Base-by-base conservation (phyloP, 2,329 filamentous ascomycete genomes). In the Colletotrichum musae region DNA sequence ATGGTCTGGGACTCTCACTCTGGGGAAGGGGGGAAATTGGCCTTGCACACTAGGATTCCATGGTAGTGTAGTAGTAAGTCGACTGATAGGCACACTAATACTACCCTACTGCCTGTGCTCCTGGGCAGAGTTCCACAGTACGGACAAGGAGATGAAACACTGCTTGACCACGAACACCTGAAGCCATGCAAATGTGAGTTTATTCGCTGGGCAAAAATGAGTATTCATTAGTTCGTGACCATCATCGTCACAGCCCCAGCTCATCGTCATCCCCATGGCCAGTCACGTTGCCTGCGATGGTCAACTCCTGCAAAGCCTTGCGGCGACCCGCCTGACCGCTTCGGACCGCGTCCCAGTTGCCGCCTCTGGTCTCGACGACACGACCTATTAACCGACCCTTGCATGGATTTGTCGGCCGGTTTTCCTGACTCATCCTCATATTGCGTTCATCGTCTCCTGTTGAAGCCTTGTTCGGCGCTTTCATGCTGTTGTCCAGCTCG, bases 111-210 rank as follows among this genome's bases (percentile, higher is more conserved):
- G 32, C 9, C 32, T 7, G 32, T 36, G 32, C 32, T 36, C 32
- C 32, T 36, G 32, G 7, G 32, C 32, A 7, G 32, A 36, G 32
- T 32, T 65, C 61, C 66, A 56, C 66, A 26, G 13, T 28, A n/a
- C n/a, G 7, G 61, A 64, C 66, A 54, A 68, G 66, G 54, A 59
- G 32, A 41, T 68, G 66, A 65, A 68, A 68, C 61, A 45, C 21
- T 28, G 16, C 13, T 32, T 59, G 39, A 28, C 32, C 24, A 47
- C 32, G 32, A 24, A 18, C 24, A 41, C 51, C 48, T 32, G 43
- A 28, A 32, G 36, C 32, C 50, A 47, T 48, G 26, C 45, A 53
- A 16, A 47, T 48, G 26, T 52, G 53, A 16, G 48, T 6, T 45
- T 32, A 36, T 58, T 47, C 45, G 47, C 24, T 21, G 36, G 26